Evolutionary conservation across 2,329 filamentous ascomycete species (phyloP).

Genomic region (Cadophora luteo-olivacea): DNA sequence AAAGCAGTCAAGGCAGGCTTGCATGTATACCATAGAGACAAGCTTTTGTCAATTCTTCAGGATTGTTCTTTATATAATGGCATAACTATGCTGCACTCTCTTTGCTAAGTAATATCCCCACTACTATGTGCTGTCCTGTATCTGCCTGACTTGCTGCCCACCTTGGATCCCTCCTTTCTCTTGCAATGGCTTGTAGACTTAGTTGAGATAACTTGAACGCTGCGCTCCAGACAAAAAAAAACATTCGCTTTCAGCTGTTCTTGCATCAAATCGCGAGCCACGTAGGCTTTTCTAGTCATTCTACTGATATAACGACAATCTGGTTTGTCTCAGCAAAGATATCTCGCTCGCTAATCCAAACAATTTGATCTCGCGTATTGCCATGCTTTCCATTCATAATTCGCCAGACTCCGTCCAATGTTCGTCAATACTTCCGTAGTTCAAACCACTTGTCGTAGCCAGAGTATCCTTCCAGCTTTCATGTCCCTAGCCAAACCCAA

Average conservation of each 20-base stretch:
- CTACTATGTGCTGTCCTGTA: not conserved
- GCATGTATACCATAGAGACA: conserved; percentile 7
- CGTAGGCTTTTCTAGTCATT: not conserved
- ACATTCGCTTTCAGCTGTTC: not conserved
- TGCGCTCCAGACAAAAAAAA: no score
- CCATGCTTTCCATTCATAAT: not conserved
- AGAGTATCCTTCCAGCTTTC: not conserved
- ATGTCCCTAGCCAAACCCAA: not conserved
- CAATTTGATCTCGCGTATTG: not conserved
- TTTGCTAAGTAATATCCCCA: not conserved
- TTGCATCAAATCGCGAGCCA: not conserved
- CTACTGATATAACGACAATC: not conserved
- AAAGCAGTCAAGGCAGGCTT: not conserved
- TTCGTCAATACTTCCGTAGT: not conserved
- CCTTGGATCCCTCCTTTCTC: not conserved
- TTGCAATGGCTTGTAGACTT: no score
- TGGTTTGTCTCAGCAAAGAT: not conserved
- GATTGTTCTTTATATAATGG: conserved; percentile 8
- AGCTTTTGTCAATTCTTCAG: conserved; percentile 7
- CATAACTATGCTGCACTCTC: not conserved
- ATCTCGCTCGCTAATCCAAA: not conserved
- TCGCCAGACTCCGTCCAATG: not conserved
- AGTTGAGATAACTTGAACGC: no score
- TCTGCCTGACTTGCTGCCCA: not conserved
- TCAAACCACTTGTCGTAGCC: not conserved